Evolutionary conservation across 1,284 basidiomycete species (phyloP).

Genomic region (Cystobasidium sp.): DNA sequence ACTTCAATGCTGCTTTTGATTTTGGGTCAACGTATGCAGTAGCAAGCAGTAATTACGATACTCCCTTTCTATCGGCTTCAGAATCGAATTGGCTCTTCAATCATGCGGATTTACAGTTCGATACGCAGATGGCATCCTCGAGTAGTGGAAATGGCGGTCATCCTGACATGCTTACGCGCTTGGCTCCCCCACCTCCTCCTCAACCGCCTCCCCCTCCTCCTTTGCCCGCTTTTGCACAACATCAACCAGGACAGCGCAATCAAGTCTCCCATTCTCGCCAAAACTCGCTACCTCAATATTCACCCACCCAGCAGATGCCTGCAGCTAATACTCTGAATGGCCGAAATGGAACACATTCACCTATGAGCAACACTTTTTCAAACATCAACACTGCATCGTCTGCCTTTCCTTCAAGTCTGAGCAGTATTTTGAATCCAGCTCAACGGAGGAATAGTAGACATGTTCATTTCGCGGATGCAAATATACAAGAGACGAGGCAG

Average conservation of each 20-base stretch:
- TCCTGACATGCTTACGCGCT: not conserved
- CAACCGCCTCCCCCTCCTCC: not conserved
- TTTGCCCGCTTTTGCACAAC: not conserved
- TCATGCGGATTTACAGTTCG: slow-evolving; percentile 9
- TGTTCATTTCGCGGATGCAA: slow-evolving; percentile 18
- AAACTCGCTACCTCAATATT: too few species aligned
- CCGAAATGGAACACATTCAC: not conserved
- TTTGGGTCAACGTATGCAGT: slow-evolving; percentile 26
- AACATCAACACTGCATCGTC: not conserved
- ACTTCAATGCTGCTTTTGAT: slow-evolving; percentile 30
- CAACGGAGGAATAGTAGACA: not conserved
- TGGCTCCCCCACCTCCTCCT: not conserved
- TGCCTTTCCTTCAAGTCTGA: slow-evolving; percentile 2
- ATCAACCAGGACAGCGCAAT: not conserved
- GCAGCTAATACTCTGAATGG: not conserved
- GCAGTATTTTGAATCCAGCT: not conserved
- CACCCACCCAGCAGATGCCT: not conserved
- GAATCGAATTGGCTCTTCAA: slow-evolving; percentile 50
- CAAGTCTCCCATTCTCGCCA: not conserved
- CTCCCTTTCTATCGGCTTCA: slow-evolving; percentile 47
- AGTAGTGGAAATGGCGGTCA: not conserved
- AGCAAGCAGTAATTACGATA: slow-evolving; percentile 43
- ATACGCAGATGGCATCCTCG: not conserved
- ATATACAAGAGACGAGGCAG: not conserved
- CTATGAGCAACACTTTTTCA: not conserved